Conservation (phyloP, 495 filamentous ascomycete species). For the Umbilicaria muhlenbergii region DNA sequence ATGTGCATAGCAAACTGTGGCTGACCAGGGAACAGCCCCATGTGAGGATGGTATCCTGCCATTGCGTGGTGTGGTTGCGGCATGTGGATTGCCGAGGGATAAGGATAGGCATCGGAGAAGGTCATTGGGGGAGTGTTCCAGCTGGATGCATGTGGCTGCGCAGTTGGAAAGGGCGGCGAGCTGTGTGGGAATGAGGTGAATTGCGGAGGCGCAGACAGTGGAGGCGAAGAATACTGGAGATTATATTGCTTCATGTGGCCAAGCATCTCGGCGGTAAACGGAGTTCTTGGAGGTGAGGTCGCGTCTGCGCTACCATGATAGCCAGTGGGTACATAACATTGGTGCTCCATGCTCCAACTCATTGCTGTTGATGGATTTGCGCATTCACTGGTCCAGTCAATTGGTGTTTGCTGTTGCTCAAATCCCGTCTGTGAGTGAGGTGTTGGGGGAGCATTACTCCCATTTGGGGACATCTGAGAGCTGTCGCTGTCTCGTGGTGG, state of each 20-base stretch:
- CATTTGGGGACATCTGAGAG: constrained; percentile 10
- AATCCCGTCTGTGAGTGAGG: constrained; percentile 6
- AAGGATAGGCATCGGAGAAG: constrained; percentile 11
- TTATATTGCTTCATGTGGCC: background rate
- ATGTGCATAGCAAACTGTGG: background rate
- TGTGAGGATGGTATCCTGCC: background rate
- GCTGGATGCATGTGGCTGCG: too few species aligned
- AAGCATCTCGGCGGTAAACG: background rate
- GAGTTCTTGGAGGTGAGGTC: constrained; percentile 4
- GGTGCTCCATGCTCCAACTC: background rate
- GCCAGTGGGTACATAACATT: background rate
- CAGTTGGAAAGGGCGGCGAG: too few species aligned
- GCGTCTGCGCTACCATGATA: background rate
- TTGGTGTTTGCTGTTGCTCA: constrained; percentile 1
- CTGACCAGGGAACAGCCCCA: constrained; percentile 1
- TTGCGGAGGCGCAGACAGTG: constrained; percentile 14
- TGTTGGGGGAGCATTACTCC: constrained; percentile 3
- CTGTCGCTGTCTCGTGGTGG: constrained; percentile 20
- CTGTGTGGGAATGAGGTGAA: too few species aligned
- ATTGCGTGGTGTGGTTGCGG: background rate
- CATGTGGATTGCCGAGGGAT: constrained; percentile 1
- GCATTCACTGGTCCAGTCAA: constrained; percentile 1
- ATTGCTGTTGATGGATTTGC: constrained; percentile 1
- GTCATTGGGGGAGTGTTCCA: constrained; percentile 2
- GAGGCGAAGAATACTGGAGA: constrained; percentile 8